These are phyloP conservation scores for Coccomyxa sp. DNA, from an alignment of 139 green algal species.

Conservation along the genomic window DNA sequence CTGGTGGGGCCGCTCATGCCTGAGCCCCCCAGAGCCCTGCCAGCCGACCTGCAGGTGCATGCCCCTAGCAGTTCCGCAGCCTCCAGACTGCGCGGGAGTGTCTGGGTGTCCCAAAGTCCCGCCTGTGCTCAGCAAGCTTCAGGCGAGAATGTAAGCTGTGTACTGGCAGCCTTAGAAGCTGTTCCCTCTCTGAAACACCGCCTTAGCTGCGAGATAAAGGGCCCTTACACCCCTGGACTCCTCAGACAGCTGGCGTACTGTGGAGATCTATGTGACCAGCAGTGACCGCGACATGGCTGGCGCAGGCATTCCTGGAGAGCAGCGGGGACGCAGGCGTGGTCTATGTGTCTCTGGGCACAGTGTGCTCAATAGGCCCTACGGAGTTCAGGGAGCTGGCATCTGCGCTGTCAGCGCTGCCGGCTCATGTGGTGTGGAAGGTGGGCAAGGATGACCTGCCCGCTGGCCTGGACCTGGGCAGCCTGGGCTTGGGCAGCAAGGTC, in stretches of 20 bases:
- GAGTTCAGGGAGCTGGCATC: constrained; percentile 7
- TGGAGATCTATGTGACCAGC: no score
- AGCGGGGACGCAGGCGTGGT: constrained; percentile 16
- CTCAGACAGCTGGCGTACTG: no score
- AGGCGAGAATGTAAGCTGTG: not conserved
- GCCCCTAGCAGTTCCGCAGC: no score
- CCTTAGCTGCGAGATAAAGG: no score
- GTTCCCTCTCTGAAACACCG: no score
- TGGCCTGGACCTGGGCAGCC: not conserved
- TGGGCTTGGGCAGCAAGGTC: constrained; percentile 6
- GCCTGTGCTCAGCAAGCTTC: not conserved
- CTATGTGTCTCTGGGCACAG: not conserved
- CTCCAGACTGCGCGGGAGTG: no score
- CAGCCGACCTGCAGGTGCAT: constrained; percentile 12
- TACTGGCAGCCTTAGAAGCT: no score
- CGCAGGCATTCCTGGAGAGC: constrained; percentile 15
- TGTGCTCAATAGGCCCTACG: constrained; percentile 1
- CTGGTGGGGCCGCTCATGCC: constrained; percentile 31
- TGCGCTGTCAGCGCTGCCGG: constrained; percentile 15
- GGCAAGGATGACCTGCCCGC: not conserved
- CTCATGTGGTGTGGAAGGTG: constrained; percentile 16
- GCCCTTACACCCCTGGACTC: no score
- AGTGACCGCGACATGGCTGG: not conserved
- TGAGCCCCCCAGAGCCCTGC: constrained; percentile 11
- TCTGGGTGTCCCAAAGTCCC: no score